Evolutionary conservation across 108 stramenopile species (phyloP).

Genomic region (Fistulifera pelliculosa): DNA sequence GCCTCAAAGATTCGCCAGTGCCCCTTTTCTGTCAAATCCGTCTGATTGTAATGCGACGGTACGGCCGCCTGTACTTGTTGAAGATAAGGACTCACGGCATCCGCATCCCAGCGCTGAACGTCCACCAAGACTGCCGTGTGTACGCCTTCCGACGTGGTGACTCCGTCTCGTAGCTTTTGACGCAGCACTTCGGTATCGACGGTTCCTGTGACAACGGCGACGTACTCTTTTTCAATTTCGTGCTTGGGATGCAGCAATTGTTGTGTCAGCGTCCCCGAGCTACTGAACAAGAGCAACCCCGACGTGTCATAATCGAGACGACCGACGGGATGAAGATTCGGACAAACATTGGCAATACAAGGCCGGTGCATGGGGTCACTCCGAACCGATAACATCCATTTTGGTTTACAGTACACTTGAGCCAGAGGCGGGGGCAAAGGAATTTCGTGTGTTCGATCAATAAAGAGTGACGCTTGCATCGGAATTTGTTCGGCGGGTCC

Average conservation of each 20-base stretch:
- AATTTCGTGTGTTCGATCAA: constrained; percentile 52
- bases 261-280: constrained; percentile 66
- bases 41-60: constrained; percentile 31
- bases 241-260: constrained; percentile 64
- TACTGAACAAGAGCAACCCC: constrained; percentile 71
- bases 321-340: constrained; percentile 78
- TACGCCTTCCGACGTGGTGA: constrained; percentile 37
- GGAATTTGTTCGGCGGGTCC: constrained; percentile 64
- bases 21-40: constrained; percentile 26
- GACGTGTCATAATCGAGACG: constrained; percentile 81
- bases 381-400: constrained; percentile 73
- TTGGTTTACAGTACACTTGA: constrained; percentile 74
- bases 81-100: constrained; percentile 10
- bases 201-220: constrained; percentile 52
- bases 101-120: constrained; percentile 2
- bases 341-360: constrained; percentile 22
- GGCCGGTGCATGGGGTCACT: constrained; percentile 37
- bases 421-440: constrained; percentile 51
- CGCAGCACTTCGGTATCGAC: constrained; percentile 40
- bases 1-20: constrained; percentile 30
- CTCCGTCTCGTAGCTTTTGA: constrained; percentile 44
- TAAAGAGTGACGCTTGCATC: constrained; percentile 39
- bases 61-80: constrained; percentile 23
- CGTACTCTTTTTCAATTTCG: constrained; percentile 75
- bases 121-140: constrained; percentile 10